Base-by-base conservation (phyloP, 1,284 basidiomycete genomes). In the Heterobasidion occidentale region DNA sequence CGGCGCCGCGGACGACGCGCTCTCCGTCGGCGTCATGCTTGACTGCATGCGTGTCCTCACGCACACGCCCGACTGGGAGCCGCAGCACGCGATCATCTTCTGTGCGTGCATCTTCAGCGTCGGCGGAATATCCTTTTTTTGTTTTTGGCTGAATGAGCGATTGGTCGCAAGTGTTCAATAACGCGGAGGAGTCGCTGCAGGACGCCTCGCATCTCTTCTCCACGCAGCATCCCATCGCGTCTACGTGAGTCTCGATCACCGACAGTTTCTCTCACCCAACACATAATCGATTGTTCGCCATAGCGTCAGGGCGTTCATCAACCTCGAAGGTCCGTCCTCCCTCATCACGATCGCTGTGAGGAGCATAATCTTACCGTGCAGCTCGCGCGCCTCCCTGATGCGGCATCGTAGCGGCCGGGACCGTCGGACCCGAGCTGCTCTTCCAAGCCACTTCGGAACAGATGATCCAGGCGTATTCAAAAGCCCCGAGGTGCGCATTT, bases 361-460 rank as follows among this genome's bases (percentile, higher is more conserved):
- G 35, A 20, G 49, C 17, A 12, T 14, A 33, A 6, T 17, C 9
- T 14, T 15, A 9, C 14, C 14, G 27, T 3, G 27, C 27, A 27
- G 27, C 27, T 27, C 27, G 27, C 27, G 17, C 42, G 36, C 45
- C 15, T 46, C 20, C 45, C 20, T 27, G 27, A 27, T 27, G 27
- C 27, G 3, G 27, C 19, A 11, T 17, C 12, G 3, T 33, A 85
- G 92, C 94, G 47, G 94, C 93, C 45, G 96, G 96, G 0, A 87
- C 88, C 0, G 88, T 83, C 6, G 95, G 96, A 0, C 89, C 86
- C 20, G 93, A 95, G 64, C 76, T 98, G 8, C 79, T 98, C 12
- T 99, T 99, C 78, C 96, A 99, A 74, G 96, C 96, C 0, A 98
- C 93, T 0, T 94, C 90, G 12, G 83, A 90, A 60, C 85, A 94